Percentiles rank a stretch among this genome's conserved stretches.
phyloP scores from a whole-genome alignment of 2,329 filamentous ascomycete species.

The Penicillium sp. region DNA sequence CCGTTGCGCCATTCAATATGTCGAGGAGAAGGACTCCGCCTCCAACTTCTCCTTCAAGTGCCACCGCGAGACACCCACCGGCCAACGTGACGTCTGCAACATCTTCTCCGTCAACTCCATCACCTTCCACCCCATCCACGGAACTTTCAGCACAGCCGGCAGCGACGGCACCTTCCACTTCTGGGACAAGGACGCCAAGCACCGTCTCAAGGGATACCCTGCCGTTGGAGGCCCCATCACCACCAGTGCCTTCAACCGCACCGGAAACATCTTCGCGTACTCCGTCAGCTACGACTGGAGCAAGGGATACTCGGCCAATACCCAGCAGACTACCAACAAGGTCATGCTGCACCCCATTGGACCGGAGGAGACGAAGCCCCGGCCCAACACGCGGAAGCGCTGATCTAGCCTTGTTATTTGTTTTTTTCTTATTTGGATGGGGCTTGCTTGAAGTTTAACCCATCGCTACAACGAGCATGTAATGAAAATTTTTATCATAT shows the following conservation, averaged over 20 bases:
- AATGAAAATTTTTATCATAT: slow-evolving; percentile 25
- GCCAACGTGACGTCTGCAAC: slow-evolving; percentile 70
- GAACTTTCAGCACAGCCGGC: slow-evolving; percentile 97
- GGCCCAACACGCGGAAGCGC: slow-evolving; percentile 49
- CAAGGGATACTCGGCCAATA: slow-evolving; percentile 90
- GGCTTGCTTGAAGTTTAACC: slow-evolving; percentile 9
- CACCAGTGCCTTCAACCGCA: slow-evolving; percentile 86
- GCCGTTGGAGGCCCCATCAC: slow-evolving; percentile 84
- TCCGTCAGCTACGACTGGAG: slow-evolving; percentile 97
- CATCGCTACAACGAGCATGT: slow-evolving; percentile 29
- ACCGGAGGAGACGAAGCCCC: slow-evolving; percentile 64
- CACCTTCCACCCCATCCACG: slow-evolving; percentile 93
- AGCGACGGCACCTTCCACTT: slow-evolving; percentile 85
- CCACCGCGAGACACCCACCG: slow-evolving; percentile 77
- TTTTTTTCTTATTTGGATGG: slow-evolving; percentile 4
- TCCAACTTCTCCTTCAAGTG: slow-evolving; percentile 99
- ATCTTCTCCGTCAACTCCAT: slow-evolving; percentile 97
- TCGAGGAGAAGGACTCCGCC: slow-evolving; percentile 89
- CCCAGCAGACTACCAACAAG: slow-evolving; percentile 68
- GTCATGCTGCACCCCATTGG: slow-evolving; percentile 80
- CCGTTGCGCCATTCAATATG: slow-evolving; percentile 95
- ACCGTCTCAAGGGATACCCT: slow-evolving; percentile 86
- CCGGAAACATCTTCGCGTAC: slow-evolving; percentile 81
- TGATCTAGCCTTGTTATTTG: slow-evolving; percentile 21
- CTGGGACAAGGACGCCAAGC: slow-evolving; percentile 86